These are phyloP conservation scores for Niveomyces coronatus DNA, from an alignment of 2,329 filamentous ascomycete species.

Conservation along the genomic window DNA sequence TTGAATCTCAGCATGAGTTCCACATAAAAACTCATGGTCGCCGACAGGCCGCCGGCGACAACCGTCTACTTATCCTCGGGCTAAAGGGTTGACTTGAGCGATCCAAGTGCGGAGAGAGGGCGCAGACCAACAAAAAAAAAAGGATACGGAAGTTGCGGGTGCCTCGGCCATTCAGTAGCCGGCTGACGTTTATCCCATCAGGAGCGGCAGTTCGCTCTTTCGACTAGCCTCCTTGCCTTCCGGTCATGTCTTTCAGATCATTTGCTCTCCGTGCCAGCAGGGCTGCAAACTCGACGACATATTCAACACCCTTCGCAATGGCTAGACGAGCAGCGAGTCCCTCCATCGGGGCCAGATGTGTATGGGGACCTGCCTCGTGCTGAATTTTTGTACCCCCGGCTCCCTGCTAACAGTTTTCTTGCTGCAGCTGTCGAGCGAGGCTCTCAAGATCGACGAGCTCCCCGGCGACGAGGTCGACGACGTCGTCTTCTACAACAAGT, in stretches of 20 bases:
- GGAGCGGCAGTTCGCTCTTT: not conserved
- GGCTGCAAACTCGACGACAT: slow-evolving; percentile 35
- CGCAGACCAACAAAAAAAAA: too few relatives aligned
- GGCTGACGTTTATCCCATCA: slow-evolving; percentile 5
- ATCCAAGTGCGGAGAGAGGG: too few relatives aligned
- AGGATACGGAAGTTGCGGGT: slow-evolving; percentile 7
- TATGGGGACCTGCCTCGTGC: slow-evolving; percentile 13
- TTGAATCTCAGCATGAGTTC: too few relatives aligned
- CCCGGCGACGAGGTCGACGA: slow-evolving; percentile 71
- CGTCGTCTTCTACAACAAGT: slow-evolving; percentile 82
- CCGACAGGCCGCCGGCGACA: slow-evolving; percentile 1
- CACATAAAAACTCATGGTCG: too few relatives aligned
- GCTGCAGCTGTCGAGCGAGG: slow-evolving; percentile 24
- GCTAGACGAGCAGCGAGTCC: slow-evolving; percentile 63
- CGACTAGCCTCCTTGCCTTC: slow-evolving; percentile 6
- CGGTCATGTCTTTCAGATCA: slow-evolving; percentile 46
- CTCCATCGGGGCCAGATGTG: slow-evolving; percentile 33
- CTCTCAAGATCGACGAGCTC: slow-evolving; percentile 39
- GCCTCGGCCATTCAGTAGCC: slow-evolving; percentile 5
- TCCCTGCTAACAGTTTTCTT: slow-evolving; percentile 1
- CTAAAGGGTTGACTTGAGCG: slow-evolving; percentile 17
- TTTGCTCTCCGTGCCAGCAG: slow-evolving; percentile 43
- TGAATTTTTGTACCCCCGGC: not conserved
- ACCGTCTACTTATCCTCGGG: slow-evolving; percentile 16
- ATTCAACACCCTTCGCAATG: slow-evolving; percentile 47